These are phyloP conservation scores for Brachypodium distachyon DNA, from an alignment of 202 grass and related monocot genomes.

Conservation along the genomic window DNA sequence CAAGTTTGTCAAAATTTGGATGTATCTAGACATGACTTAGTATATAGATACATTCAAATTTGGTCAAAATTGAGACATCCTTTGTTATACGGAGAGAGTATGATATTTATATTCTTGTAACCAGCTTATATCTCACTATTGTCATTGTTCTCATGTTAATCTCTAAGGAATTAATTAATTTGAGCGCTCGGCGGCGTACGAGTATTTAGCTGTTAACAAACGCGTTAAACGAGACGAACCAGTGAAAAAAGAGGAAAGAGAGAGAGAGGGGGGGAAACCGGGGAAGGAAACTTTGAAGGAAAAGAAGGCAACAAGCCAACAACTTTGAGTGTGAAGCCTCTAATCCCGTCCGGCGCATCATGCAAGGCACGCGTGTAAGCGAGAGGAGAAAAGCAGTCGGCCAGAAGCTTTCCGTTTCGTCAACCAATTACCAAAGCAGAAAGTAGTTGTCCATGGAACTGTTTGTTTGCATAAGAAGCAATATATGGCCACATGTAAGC, in stretches of 20 bases:
- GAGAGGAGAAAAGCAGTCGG: background rate
- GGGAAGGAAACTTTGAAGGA: background rate
- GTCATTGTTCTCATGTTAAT: too few relatives aligned
- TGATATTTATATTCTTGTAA: too few relatives aligned
- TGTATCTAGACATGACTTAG: too few relatives aligned
- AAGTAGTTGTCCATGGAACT: background rate
- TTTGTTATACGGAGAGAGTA: too few relatives aligned
- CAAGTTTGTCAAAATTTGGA: too few relatives aligned
- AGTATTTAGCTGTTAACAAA: background rate
- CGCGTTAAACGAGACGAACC: background rate
- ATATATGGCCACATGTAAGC: background rate
- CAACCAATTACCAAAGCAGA: background rate
- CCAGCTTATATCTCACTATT: too few relatives aligned
- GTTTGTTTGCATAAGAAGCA: conserved; percentile 2
- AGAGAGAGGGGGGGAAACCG: background rate
- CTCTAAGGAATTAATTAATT: too few relatives aligned
- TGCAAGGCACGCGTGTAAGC: background rate
- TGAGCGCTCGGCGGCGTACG: too few relatives aligned
- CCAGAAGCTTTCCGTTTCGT: background rate
- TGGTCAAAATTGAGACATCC: too few relatives aligned
- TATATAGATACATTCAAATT: too few relatives aligned
- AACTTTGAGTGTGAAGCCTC: conserved; percentile 30
- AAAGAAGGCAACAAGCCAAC: conserved; percentile 8
- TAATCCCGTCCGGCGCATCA: background rate
- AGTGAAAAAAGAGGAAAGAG: background rate